Evolutionary conservation across 129 eudicot genomes (phyloP), one percentile per base, ranked within the genome.

Genomic region (Arctium lappa): DNA sequence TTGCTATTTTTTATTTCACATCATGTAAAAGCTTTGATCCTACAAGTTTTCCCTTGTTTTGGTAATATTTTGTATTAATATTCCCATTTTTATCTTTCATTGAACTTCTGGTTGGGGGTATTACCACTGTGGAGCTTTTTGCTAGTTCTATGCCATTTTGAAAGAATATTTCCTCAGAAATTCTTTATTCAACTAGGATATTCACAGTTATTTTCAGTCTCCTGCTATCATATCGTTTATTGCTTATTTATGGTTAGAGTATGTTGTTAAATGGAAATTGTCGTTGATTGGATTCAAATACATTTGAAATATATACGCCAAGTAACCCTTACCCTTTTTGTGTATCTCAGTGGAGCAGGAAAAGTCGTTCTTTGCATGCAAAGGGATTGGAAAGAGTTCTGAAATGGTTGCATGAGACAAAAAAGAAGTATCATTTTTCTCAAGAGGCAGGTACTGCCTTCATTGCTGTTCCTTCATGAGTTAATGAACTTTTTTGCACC

Each of bases 351-450:
- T 94, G 98, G 98, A 92, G 93, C 92, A 91, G 86, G 82, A 94
- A 92, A 81, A 92, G 97, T 80, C 90, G 93, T 76, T 76, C 92
- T 82, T 84, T 94, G 88, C 97, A 94, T 88, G 92, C 91, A 22
- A 85, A 88, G 86, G 98, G 96, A 83, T 78, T 90, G 74, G 97
- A 91, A 33, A 83, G 88, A 83, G 90, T 94, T 69, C 84, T 65
- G 37, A 89, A 87, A 76, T 94, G 98, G 98, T 81, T 94, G 81
- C 86, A 76, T 36, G 89, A 83, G 81, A 79, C 86, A n/a, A 87
- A 84, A 79, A 48, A 53, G 8, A 77, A 80, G 76, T 86, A 91
- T 86, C 85, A 76, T 77, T 63, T 63, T 84, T 82, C 82, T 77
- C 91, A 81, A 79, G 81, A 90, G 87, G 86, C 88, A 85, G 93